Base-by-base conservation (phyloP, 1,139 yeast species). In the Taphrina confusa region DNA sequence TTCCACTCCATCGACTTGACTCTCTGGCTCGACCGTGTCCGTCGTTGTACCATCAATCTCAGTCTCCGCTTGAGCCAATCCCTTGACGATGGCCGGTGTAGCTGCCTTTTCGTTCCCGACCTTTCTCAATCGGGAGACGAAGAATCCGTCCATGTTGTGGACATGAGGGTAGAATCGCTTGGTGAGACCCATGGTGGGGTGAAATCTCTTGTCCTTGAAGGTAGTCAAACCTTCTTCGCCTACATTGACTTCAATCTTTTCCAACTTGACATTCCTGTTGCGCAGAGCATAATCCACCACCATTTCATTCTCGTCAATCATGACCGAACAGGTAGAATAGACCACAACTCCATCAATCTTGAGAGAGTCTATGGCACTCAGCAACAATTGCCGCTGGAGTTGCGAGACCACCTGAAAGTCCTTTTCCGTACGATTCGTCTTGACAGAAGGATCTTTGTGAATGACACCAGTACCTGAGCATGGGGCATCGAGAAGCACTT, bases 401-500 rank as follows among this genome's bases (percentile, higher is more conserved):
- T 91, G 97, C 59, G 98, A 98, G 68, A 94, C 87, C 74, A 92
- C 96, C 68, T 91, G 86, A 73, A 92, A 94, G 74, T 94, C 99
- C 74, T 90, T 90, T 71, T 90, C 97, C 20, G 95, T 89, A 78
- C 97, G 86, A 66, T 87, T 85, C 14, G 88, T 86, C 75, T 94
- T 94, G 65, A 92, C 97, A 57, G 90, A 85, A 71, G 90, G 96
- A 76, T 94, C 98, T 76, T 94, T 94, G 64, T 96, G 94, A 72
- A 94, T 91, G 68, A 94, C 98, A 77, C 99, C 99, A 2, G 98
- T 92, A 77, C 99, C 99, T 2, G 98, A 90, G 76, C 99, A 94
- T 66, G 99, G 99, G 33, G 99, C 98, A 79, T 94, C 99, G 68
- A 94, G 79, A 64, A 94, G 77, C 51, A 94, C 84, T 75, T 98